A percentile compares a stretch with the other conserved stretches of the same genome.
Conservation (phyloP, 352 stramenopile genomes). For the Globisporangium nunn region DNA sequence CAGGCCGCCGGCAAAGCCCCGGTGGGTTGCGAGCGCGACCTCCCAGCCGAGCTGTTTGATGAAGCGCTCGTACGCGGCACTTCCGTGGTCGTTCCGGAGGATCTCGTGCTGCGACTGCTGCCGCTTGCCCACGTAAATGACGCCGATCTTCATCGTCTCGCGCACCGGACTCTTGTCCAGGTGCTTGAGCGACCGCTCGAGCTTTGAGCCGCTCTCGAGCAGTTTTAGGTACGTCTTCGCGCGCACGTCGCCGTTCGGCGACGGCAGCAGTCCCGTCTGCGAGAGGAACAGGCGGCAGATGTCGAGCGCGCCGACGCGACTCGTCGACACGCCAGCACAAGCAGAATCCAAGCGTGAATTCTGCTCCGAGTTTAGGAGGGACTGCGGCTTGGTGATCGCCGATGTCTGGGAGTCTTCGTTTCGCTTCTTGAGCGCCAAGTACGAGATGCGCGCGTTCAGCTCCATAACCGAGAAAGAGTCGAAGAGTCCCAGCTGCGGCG, state of each 20-base stretch:
- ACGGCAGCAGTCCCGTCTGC: slow-evolving; percentile 59
- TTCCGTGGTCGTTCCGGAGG: slow-evolving; percentile 68
- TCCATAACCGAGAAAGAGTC: slow-evolving; percentile 87
- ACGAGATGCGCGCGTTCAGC: slow-evolving; percentile 71
- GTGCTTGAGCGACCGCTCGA: slow-evolving; percentile 76
- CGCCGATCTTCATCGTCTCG: slow-evolving; percentile 88
- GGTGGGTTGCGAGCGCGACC: slow-evolving; percentile 55
- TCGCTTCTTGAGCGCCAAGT: slow-evolving; percentile 39
- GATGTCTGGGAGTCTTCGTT: slow-evolving; percentile 30
- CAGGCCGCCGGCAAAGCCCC: slow-evolving; percentile 68
- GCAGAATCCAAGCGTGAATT: slow-evolving; percentile 19
- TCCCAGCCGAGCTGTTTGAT: slow-evolving; percentile 75
- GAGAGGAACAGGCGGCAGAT: slow-evolving; percentile 81
- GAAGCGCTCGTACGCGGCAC: slow-evolving; percentile 58
- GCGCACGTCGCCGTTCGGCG: slow-evolving; percentile 47
- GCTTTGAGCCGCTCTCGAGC: slow-evolving; percentile 63
- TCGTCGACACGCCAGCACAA: slow-evolving; percentile 24
- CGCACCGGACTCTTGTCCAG: slow-evolving; percentile 80
- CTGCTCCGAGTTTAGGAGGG: slow-evolving; percentile 10
- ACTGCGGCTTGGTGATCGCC: slow-evolving; percentile 33
- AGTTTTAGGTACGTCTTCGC: slow-evolving; percentile 55
- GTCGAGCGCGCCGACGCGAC: slow-evolving; percentile 57
- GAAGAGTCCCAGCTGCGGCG: slow-evolving; percentile 71
- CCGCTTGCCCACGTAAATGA: slow-evolving; percentile 76
- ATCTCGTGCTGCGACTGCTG: slow-evolving; percentile 79